A percentile compares a stretch with the other conserved stretches of the same genome.
Conservation (phyloP, 495 filamentous ascomycete genomes). For the Cryomyces antarcticus region DNA sequence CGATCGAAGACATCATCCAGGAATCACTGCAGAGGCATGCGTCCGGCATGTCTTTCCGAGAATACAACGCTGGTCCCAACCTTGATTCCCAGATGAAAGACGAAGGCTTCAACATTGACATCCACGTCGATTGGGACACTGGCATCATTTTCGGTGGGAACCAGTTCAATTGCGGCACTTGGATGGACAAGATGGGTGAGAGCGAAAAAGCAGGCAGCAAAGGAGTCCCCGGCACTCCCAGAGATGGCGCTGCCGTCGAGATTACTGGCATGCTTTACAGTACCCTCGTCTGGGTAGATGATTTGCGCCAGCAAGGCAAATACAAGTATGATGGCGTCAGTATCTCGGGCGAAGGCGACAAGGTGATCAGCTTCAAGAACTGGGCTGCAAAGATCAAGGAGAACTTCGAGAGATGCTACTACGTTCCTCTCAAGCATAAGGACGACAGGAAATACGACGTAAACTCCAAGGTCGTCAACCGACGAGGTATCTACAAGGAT, state of each 20-base stretch:
- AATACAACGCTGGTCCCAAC: constrained; percentile 76
- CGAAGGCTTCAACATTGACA: constrained; percentile 77
- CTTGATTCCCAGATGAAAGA: constrained; percentile 88
- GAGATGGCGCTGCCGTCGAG: constrained; percentile 88
- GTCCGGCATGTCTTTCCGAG: constrained; percentile 67
- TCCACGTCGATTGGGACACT: constrained; percentile 80
- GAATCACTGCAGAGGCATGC: constrained; percentile 88
- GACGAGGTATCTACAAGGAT: constrained; percentile 95
- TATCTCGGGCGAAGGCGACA: constrained; percentile 26
- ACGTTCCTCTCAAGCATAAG: constrained; percentile 43
- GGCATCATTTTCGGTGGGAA: constrained; percentile 89
- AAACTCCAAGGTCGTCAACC: constrained; percentile 57
- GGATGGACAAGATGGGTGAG: constrained; percentile 99
- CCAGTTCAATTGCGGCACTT: constrained; percentile 89
- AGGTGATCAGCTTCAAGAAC: constrained; percentile 46
- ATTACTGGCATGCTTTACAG: constrained; percentile 88
- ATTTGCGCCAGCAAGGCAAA: constrained; percentile 40
- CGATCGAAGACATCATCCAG: constrained; percentile 74
- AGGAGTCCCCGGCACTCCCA: constrained; percentile 85
- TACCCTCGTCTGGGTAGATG: constrained; percentile 57
- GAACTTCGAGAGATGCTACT: constrained; percentile 84
- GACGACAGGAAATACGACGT: constrained; percentile 64
- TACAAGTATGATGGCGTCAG: constrained; percentile 56
- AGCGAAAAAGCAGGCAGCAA: constrained; percentile 77
- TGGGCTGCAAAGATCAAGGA: constrained; percentile 69